phyloP scores from a whole-genome alignment of 768 basidiomycete species.

The Rhodotorula paludigena region DNA sequence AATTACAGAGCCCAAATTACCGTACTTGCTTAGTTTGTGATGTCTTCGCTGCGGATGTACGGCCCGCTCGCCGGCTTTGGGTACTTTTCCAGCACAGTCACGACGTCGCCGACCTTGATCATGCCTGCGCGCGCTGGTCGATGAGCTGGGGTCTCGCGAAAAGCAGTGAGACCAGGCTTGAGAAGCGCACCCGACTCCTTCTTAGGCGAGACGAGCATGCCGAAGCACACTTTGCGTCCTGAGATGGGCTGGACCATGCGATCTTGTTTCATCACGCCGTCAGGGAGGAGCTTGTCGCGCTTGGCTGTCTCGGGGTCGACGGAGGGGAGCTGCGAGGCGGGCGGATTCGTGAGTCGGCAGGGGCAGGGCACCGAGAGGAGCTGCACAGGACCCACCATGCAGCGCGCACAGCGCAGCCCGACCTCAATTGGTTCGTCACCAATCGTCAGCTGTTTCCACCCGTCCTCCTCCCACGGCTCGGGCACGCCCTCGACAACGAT shows the following conservation, averaged over 20 bases:
- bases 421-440: slow-evolving; percentile 17
- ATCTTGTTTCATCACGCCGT: slow-evolving; percentile 28
- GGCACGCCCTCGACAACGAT: slow-evolving; percentile 16
- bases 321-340: slow-evolving; percentile 13
- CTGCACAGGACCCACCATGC: slow-evolving; percentile 17
- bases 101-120: slow-evolving; percentile 11
- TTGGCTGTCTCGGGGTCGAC: slow-evolving; percentile 23
- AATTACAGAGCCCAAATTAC: too few species aligned
- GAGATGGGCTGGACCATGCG: slow-evolving; percentile 6
- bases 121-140: background rate
- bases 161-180: background rate
- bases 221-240: slow-evolving; percentile 22
- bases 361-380: background rate
- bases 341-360: background rate
- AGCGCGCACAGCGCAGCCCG: slow-evolving; percentile 26
- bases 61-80: slow-evolving; percentile 2
- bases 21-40: too few species aligned
- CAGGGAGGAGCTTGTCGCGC: slow-evolving; percentile 27
- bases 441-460: slow-evolving; percentile 24
- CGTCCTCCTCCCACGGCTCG: slow-evolving; percentile 33
- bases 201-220: slow-evolving; percentile 18
- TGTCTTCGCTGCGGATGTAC: slow-evolving; percentile 16
- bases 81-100: slow-evolving; percentile 10
- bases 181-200: background rate
- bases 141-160: background rate